Conservation (phyloP, 2,329 filamentous ascomycete genomes). For the Aspergillus caelatus region DNA sequence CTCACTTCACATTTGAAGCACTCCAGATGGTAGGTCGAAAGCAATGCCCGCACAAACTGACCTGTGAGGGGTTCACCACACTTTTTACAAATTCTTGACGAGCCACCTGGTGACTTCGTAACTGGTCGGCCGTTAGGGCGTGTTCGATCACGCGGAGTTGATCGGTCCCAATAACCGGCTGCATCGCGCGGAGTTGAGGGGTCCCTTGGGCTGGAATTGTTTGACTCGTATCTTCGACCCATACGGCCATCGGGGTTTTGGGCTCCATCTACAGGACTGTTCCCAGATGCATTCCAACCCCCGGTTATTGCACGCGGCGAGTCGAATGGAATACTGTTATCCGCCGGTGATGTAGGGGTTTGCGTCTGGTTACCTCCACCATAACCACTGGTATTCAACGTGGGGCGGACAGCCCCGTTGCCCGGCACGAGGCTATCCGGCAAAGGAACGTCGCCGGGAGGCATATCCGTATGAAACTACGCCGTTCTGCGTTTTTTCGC, state of each 20-base stretch:
- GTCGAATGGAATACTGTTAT: conserved; percentile 38
- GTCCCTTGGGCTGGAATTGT: conserved; percentile 23
- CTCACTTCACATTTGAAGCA: conserved; percentile 96
- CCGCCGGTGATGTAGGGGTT: conserved; percentile 45
- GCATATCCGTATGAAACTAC: conserved; percentile 37
- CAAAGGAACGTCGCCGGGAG: conserved; percentile 43
- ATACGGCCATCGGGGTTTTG: conserved; percentile 34
- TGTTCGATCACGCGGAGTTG: conserved; percentile 38
- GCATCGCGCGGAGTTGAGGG: conserved; percentile 32
- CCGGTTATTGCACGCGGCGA: conserved; percentile 37
- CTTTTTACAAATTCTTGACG: conserved; percentile 71
- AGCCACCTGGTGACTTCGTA: conserved; percentile 40
- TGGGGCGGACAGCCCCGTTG: conserved; percentile 41
- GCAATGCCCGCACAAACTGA: conserved; percentile 92
- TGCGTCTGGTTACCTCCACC: conserved; percentile 39
- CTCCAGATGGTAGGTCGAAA: conserved; percentile 93
- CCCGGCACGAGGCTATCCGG: conserved; percentile 48
- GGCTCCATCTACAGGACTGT: conserved; percentile 27
- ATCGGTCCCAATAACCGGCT: conserved; percentile 35
- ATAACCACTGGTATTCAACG: conserved; percentile 40
- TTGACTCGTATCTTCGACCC: conserved; percentile 35
- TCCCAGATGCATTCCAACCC: conserved; percentile 24
- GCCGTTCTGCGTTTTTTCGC: conserved; percentile 14
- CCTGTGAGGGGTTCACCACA: conserved; percentile 86
- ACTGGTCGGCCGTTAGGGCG: conserved; percentile 39